phyloP scores from a whole-genome alignment of 495 filamentous ascomycete genomes.

The Daldinia loculata region DNA sequence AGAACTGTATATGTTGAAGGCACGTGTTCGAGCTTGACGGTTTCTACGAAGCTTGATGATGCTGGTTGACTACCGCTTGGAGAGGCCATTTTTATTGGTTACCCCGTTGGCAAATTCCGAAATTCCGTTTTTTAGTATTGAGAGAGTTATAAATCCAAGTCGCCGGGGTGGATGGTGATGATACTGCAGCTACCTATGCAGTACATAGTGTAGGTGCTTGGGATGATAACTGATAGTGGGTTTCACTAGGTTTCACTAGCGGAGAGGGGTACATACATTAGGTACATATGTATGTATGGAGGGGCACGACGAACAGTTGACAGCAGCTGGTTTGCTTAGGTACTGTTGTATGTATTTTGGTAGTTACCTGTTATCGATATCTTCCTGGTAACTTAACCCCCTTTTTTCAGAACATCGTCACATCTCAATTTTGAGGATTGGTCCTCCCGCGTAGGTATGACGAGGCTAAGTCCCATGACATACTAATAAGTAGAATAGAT shows the following conservation, averaged over 20 bases:
- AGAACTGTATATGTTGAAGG: conserved; percentile 71
- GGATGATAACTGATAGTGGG: conserved; percentile 15
- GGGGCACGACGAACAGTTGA: conserved; percentile 40
- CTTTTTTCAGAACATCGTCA: not conserved
- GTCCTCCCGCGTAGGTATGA: not conserved
- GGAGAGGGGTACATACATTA: not conserved
- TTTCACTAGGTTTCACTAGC: conserved; percentile 5
- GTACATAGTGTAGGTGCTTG: not conserved
- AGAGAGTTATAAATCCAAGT: not conserved
- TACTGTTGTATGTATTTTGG: not conserved
- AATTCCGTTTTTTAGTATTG: not conserved
- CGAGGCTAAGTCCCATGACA: not conserved
- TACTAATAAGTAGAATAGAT: not conserved
- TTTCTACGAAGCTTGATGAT: conserved; percentile 49
- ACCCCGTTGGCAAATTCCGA: not conserved
- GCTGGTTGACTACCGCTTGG: not conserved
- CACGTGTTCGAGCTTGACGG: conserved; percentile 73
- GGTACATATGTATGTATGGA: conserved; percentile 10
- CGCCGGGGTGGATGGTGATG: conserved; percentile 5
- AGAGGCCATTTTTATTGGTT: conserved; percentile 13
- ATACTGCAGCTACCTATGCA: not conserved
- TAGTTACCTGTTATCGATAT: too few relatives aligned
- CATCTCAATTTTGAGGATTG: not conserved
- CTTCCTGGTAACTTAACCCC: not conserved
- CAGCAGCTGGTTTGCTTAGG: conserved; percentile 25